A percentile compares a stretch with the other conserved stretches of the same genome.
Evolutionary conservation across 441 rosid genomes (phyloP).

Genomic region (Hura crepitans): DNA sequence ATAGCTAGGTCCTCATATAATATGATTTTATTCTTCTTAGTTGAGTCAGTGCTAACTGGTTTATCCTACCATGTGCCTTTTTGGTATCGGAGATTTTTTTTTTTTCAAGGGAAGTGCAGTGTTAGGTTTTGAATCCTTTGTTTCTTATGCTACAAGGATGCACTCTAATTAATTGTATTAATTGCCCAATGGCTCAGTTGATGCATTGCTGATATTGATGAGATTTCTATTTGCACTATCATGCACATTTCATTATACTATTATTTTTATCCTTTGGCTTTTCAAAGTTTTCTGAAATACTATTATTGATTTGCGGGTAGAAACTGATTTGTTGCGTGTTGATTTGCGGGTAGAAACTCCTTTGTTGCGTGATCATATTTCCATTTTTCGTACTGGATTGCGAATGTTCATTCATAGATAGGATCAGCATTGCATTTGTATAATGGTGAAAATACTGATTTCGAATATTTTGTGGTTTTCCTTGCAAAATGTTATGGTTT

Average conservation of each 20-base stretch:
- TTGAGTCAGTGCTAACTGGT: not conserved
- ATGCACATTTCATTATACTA: not conserved
- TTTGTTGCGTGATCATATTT: not conserved
- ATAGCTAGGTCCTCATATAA: not conserved
- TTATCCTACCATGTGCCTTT: not conserved
- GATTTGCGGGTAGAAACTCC: not conserved
- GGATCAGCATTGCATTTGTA: not conserved
- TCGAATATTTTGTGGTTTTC: not conserved
- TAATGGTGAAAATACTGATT: not conserved
- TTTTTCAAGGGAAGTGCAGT: not conserved
- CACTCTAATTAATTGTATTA: not conserved
- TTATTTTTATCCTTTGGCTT: not conserved
- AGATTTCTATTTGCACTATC: not conserved
- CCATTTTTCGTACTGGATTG: not conserved
- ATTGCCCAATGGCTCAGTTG: not conserved
- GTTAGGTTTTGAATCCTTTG: not conserved
- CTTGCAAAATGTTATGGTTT: not conserved
- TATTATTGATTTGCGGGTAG: not conserved
- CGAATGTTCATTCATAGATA: not conserved
- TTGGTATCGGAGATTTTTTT: not conserved
- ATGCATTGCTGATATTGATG: not conserved
- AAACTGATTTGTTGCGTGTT: not conserved
- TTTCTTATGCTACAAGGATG: not conserved
- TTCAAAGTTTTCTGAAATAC: not conserved
- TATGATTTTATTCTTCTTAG: slow-evolving; percentile 1